Percentiles rank a stretch among this genome's conserved stretches.
phyloP scores from a whole-genome alignment of 208 protist genomes.

The Acanthamoeba triangularis region DNA sequence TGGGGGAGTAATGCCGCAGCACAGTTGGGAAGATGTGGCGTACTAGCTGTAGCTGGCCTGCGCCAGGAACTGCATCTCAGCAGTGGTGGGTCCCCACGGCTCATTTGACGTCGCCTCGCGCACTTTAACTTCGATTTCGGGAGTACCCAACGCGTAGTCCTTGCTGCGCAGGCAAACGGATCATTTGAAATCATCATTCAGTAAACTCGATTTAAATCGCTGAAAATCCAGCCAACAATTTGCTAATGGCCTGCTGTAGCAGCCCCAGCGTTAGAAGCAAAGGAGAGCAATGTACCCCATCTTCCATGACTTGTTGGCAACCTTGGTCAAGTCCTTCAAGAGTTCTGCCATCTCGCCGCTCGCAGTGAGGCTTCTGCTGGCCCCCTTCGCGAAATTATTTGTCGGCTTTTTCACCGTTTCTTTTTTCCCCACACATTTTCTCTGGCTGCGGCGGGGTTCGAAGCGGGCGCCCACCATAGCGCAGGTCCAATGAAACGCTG shows the following conservation, averaged over 20 bases:
- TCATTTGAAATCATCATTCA: neutral
- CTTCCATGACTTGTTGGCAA: constrained; percentile 24
- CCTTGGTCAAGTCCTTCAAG: neutral
- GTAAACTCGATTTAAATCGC: neutral
- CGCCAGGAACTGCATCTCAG: neutral
- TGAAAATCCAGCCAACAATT: neutral
- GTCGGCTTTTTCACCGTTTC: neutral
- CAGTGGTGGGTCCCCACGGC: constrained; percentile 1
- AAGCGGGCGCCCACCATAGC: no score
- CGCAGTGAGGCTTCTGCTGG: neutral
- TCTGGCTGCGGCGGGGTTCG: neutral
- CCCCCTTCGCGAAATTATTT: neutral
- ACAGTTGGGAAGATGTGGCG: neutral
- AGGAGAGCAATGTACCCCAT: neutral
- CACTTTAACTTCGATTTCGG: constrained; percentile 52
- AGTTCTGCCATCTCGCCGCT: neutral
- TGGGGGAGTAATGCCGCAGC: neutral
- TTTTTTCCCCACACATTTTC: neutral
- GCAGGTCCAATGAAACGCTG: no score
- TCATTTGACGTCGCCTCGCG: constrained; percentile 17
- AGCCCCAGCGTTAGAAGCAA: neutral
- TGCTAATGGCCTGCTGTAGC: neutral
- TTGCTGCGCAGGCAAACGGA: neutral
- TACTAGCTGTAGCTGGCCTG: neutral
- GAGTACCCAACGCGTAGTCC: constrained; percentile 2